Evolutionary conservation across 169 alveolate genomes (phyloP), one percentile per base, ranked within the genome.

Genomic region (Sarcocystis neurona): DNA sequence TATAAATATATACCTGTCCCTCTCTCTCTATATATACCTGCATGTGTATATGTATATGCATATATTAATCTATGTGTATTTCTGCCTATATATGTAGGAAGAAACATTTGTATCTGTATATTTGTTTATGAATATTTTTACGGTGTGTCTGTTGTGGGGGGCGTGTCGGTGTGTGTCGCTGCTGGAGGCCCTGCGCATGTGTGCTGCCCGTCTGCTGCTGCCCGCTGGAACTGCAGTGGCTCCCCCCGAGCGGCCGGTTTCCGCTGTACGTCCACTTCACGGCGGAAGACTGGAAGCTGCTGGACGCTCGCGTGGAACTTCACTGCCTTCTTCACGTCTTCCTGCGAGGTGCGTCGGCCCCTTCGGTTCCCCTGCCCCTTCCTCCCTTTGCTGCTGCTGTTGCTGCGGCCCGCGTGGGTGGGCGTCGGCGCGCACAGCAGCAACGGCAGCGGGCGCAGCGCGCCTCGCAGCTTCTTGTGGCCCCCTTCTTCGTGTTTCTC

Each of bases 281-380:
- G 50, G 15, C 44, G 32, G 87, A 79, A n/a, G 87, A 79, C 75
- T 79, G 87, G 87, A 79, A 79, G 50, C 70, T 79, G 30, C 50
- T 79, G 18, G 87, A 79, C 37, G 87, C 87, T 4, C 87, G 75
- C 46, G 75, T 79, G 50, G 87, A 79, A n/a, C 6, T 79, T 2
- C 87, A 79, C 48, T 34, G 39, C 10, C 41, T 79, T 44, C 72
- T 79, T 47, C 72, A 60, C 48, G 87, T 70, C n/a, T 79, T 79
- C 32, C 20, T 47, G 8, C 87, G 46, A 32, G 87, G 75, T 79
- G 2, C 30, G 82, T 39, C 27, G 50, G 5, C 56, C 44, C 75
- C 4, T n/a, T n/a, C n/a, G n/a, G n/a, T n/a, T n/a, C n/a, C n/a
- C n/a, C n/a, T n/a, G n/a, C n/a, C n/a, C n/a, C n/a, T n/a, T n/a